Evolutionary conservation across 2,329 filamentous ascomycete genomes (phyloP).

Genomic region (Dactylellina cionopaga): DNA sequence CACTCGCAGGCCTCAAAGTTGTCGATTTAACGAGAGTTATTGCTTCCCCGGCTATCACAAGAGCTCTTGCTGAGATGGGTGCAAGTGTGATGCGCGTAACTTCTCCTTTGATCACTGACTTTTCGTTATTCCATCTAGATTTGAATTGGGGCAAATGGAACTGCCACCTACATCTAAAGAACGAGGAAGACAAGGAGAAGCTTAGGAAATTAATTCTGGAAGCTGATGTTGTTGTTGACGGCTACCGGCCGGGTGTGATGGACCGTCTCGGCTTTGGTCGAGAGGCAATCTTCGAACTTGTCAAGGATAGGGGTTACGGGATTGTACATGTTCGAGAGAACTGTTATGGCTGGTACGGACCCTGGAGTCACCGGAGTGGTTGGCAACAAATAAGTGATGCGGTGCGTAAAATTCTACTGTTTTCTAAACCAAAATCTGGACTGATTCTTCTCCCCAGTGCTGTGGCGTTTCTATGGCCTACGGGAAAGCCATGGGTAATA

Average conservation of each 20-base stretch:
- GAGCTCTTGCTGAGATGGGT: constrained; percentile 63
- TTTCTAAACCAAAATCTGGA: not conserved
- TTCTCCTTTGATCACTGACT: constrained; percentile 61
- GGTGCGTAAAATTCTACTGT: constrained; percentile 54
- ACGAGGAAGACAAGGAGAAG: constrained; percentile 60
- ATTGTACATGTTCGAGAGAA: constrained; percentile 66
- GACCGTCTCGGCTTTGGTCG: constrained; percentile 64
- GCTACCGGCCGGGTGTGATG: constrained; percentile 65
- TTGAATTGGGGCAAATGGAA: constrained; percentile 67
- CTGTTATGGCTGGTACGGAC: constrained; percentile 67
- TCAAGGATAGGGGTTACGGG: constrained; percentile 61
- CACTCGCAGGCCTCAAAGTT: constrained; percentile 65
- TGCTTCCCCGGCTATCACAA: constrained; percentile 63
- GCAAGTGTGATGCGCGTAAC: constrained; percentile 65
- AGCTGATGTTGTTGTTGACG: constrained; percentile 66
- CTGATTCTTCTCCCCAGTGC: constrained; percentile 53
- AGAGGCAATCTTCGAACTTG: constrained; percentile 62
- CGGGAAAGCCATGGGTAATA: constrained; percentile 63
- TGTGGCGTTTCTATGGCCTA: constrained; percentile 64
- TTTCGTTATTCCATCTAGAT: constrained; percentile 62
- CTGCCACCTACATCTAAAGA: constrained; percentile 62
- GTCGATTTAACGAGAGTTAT: constrained; percentile 65
- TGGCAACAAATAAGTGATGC: constrained; percentile 69
- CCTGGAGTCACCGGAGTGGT: constrained; percentile 63
- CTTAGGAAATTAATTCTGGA: constrained; percentile 63